Base-by-base conservation (phyloP, 495 filamentous ascomycete genomes). In the Penicillium desertorum region DNA sequence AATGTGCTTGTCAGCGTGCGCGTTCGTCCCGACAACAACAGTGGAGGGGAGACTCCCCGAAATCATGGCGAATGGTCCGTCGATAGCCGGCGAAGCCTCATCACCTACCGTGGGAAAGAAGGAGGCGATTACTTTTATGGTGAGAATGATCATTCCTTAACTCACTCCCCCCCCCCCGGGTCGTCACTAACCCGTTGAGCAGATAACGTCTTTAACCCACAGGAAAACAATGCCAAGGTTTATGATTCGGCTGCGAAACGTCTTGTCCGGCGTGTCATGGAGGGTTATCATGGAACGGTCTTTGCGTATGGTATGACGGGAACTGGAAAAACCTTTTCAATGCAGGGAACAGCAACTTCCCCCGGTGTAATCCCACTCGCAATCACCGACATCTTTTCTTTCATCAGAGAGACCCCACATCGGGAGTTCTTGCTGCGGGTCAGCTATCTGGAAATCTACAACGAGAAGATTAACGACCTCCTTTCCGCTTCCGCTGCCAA, bases 261-360 rank as follows among this genome's bases (percentile, higher is more conserved):
- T 32, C 79, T 98, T 32, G 94, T 98, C 25, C 87, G 94, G 61
- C 83, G 94, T 59, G 94, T 98, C 19, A 98, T 98, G 94, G 93
- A 98, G 78, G 94, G 94, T 30, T 98, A 98, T 65, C 93, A 98
- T 68, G 94, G 92, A 54, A 98, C 94, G 1, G 94, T 98, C 16
- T 98, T 98, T 65, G 94, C 94, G 19, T 98, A 98, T 73, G 94
- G 94, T 65, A 97, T 98, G 95, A 98, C 94, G 22, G 94, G 94
- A 41, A 98, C 94, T 3, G 94, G 94, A 43, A 98, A 98, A 72
- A 98, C 94, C 10, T 98, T 97, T 63, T 96, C 92, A 45, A 98
- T 98, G 94, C 94, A 98, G 72, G 94, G 94, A 57, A 98, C 94
- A 23, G 92, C 94, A 47, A 91, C 89, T 5, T 95, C 89, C n/a